Conservation (phyloP, 2,329 filamentous ascomycete species). For the Fusarium penzigii region DNA sequence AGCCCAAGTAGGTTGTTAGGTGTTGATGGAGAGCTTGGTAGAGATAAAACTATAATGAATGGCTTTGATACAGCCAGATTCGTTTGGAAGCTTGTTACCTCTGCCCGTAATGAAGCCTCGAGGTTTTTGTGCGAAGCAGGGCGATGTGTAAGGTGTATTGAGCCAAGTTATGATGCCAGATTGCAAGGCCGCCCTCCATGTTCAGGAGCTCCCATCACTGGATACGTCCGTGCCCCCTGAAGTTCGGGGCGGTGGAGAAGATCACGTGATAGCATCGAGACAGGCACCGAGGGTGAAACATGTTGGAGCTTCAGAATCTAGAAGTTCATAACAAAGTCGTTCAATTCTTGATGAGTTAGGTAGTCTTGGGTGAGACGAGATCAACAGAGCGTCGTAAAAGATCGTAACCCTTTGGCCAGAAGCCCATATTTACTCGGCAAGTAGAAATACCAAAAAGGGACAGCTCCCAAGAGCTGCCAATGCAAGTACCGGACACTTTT, state of each 20-base stretch:
- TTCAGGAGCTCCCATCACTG: constrained; percentile 33
- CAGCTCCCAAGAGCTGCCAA: neutral
- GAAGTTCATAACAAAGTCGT: no score
- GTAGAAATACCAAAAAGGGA: neutral
- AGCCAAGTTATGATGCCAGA: constrained; percentile 46
- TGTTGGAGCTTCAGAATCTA: no score
- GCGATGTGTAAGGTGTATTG: constrained; percentile 27
- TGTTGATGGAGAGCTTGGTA: constrained; percentile 16
- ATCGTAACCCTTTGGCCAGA: no score
- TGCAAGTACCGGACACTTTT: no score
- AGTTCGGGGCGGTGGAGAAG: constrained; percentile 20
- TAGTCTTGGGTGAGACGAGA: neutral
- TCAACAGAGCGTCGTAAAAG: no score
- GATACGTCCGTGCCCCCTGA: constrained; percentile 31
- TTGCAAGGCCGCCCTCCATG: constrained; percentile 39
- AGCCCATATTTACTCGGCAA: neutral
- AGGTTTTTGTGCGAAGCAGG: constrained; percentile 22
- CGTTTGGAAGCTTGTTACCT: constrained; percentile 26
- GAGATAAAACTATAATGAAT: constrained; percentile 20
- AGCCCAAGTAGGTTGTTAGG: constrained; percentile 21
- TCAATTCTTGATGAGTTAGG: neutral
- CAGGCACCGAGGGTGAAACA: no score
- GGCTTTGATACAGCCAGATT: constrained; percentile 19
- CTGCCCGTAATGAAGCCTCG: constrained; percentile 34
- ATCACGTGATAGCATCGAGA: constrained; percentile 29